Conservation (phyloP, 345 rosid species). For the Corchorus olitorius region DNA sequence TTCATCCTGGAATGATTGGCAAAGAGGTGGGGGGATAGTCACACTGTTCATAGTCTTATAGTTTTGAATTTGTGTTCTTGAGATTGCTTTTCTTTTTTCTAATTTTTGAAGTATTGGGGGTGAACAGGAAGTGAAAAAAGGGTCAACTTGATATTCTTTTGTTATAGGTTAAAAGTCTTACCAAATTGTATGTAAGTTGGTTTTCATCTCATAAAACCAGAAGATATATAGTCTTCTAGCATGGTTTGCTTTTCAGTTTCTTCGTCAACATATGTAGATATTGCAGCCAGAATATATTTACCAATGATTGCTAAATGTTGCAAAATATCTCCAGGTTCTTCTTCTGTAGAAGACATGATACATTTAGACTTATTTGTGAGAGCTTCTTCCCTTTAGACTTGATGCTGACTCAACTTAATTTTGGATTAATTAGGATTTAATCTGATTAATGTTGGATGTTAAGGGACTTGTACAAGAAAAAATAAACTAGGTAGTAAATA, state of each 20-base stretch:
- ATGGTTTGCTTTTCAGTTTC: not conserved
- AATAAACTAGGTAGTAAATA: too few species aligned
- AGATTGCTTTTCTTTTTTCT: constrained; percentile 5
- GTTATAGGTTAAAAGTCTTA: constrained; percentile 6
- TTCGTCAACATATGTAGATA: not conserved
- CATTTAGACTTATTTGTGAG: too few species aligned
- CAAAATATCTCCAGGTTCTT: too few species aligned
- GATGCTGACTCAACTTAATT: too few species aligned
- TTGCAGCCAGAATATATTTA: too few species aligned
- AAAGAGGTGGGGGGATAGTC: constrained; percentile 7
- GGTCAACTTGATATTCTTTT: constrained; percentile 23
- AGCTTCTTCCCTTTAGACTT: too few species aligned
- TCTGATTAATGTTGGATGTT: too few species aligned
- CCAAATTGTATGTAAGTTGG: constrained; percentile 26
- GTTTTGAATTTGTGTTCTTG: constrained; percentile 18
- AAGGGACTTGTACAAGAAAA: too few species aligned
- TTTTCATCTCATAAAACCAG: constrained; percentile 23
- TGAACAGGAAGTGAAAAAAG: constrained; percentile 13
- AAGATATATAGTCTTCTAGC: not conserved
- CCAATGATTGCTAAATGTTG: not conserved
- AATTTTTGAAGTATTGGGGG: not conserved
- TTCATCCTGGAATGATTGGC: constrained; percentile 33
- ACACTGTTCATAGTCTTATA: constrained; percentile 37
- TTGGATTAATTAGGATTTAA: too few species aligned
- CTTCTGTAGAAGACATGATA: too few species aligned